These are phyloP conservation scores for Corynespora cassiicola DNA, from an alignment of 2,329 filamentous ascomycete species.

Conservation along the genomic window DNA sequence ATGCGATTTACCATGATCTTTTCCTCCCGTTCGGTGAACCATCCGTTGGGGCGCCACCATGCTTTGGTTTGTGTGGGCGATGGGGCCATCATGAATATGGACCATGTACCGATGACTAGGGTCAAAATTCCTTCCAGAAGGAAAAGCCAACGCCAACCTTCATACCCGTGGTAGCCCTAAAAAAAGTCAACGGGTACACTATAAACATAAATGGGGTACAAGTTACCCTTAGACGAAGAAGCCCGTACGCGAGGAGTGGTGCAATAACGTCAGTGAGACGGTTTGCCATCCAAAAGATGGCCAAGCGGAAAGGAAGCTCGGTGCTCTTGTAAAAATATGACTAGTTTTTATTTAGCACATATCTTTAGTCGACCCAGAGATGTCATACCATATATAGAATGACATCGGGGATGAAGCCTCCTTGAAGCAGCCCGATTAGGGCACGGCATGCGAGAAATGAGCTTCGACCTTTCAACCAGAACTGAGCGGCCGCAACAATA, in stretches of 20 bases:
- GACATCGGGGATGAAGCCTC: constrained; percentile 64
- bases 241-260: constrained; percentile 43
- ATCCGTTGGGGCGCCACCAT: constrained; percentile 53
- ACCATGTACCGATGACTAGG: constrained; percentile 22
- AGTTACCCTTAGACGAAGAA: constrained; percentile 48
- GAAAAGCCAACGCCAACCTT: constrained; percentile 51
- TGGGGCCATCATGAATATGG: constrained; percentile 39
- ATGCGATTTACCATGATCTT: constrained; percentile 69
- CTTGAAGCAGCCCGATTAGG: constrained; percentile 49
- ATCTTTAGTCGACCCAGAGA: background rate
- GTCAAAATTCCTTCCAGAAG: constrained; percentile 53
- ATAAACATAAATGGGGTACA: too few species aligned
- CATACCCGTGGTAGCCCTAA: constrained; percentile 45
- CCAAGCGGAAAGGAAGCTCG: constrained; percentile 48
- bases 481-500: constrained; percentile 66
- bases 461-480: constrained; percentile 60
- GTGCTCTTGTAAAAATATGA: constrained; percentile 71
- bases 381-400: constrained; percentile 64
- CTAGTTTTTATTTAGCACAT: background rate
- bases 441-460: constrained; percentile 46
- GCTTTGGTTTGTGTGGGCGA: constrained; percentile 64
- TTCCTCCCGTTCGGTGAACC: constrained; percentile 70
- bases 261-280: constrained; percentile 41
- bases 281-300: constrained; percentile 49
- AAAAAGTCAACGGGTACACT: too few species aligned